Evolutionary conservation across 2,329 filamentous ascomycete species (phyloP).

Genomic region (Clarireedia hainanense): DNA sequence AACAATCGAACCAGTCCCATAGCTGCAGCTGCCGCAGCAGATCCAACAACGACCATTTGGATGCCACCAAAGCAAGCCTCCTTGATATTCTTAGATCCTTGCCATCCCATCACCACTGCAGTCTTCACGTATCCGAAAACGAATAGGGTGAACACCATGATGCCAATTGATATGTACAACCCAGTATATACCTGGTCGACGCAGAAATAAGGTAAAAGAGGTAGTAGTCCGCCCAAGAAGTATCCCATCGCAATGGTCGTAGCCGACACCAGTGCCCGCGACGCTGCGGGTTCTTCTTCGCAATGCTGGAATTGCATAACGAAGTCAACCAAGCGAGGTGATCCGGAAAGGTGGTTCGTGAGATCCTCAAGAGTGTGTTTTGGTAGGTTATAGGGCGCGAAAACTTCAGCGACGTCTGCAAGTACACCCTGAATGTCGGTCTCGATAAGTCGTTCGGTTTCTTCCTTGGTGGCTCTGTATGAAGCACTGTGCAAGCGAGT

Average conservation of each 20-base stretch:
- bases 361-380: constrained; percentile 27
- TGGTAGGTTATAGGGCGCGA: constrained; percentile 29
- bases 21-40: constrained; percentile 31
- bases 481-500: constrained; percentile 22
- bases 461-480: constrained; percentile 24
- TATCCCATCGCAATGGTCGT: constrained; percentile 49
- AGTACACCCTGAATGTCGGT: constrained; percentile 22
- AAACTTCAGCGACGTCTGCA: constrained; percentile 29
- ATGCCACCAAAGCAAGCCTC: constrained; percentile 29
- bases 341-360: constrained; percentile 27
- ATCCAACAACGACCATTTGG: constrained; percentile 35
- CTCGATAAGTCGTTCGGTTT: constrained; percentile 22
- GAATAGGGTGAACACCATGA: constrained; percentile 54
- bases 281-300: constrained; percentile 24
- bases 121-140: constrained; percentile 61
- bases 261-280: constrained; percentile 35
- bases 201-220: constrained; percentile 48
- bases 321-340: constrained; percentile 31
- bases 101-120: constrained; percentile 37
- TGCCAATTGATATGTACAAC: constrained; percentile 49
- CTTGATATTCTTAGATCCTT: constrained; percentile 21
- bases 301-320: constrained; percentile 32
- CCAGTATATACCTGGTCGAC: constrained; percentile 36
- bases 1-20: constrained; percentile 33
- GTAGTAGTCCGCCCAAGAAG: constrained; percentile 48